These are phyloP conservation scores for Sporobolomyces pararoseus DNA, from an alignment of 768 basidiomycete species.

Conservation along the genomic window DNA sequence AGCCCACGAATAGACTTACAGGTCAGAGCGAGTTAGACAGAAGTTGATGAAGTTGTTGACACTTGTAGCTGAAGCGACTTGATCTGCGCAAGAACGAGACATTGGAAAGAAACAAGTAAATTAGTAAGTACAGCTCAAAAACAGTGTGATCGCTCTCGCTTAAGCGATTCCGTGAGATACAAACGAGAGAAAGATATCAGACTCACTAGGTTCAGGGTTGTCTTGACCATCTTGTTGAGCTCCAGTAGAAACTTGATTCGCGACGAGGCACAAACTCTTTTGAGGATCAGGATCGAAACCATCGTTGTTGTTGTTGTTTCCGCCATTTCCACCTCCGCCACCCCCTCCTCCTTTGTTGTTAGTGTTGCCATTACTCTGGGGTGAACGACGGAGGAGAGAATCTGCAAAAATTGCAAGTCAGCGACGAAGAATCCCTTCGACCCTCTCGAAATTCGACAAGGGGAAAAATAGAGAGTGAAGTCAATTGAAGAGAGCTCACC, in stretches of 20 bases:
- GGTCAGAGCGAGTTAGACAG: constrained; percentile 54
- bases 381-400: not conserved
- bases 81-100: constrained; percentile 47
- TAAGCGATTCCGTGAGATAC: too few relatives aligned
- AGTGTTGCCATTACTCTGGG: not conserved
- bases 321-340: constrained; percentile 29
- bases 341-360: constrained; percentile 4
- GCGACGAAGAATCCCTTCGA: too few relatives aligned
- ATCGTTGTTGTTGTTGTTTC: constrained; percentile 39
- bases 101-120: not conserved
- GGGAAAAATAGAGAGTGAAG: too few relatives aligned
- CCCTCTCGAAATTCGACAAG: too few relatives aligned
- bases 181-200: not conserved
- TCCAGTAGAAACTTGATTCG: constrained; percentile 55
- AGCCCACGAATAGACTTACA: too few relatives aligned
- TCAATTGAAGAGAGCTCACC: too few relatives aligned
- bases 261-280: constrained; percentile 53
- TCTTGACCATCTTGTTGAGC: constrained; percentile 58
- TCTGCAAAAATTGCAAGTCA: too few relatives aligned
- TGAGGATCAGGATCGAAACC: constrained; percentile 51
- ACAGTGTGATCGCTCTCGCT: too few relatives aligned
- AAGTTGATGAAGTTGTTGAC: constrained; percentile 63
- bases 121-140: too few relatives aligned
- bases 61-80: constrained; percentile 58
- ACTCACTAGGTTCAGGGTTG: constrained; percentile 49